A percentile compares a stretch with the other conserved stretches of the same genome.
Conservation (phyloP, 108 stramenopile genomes). For the Bacterosira constricta region DNA sequence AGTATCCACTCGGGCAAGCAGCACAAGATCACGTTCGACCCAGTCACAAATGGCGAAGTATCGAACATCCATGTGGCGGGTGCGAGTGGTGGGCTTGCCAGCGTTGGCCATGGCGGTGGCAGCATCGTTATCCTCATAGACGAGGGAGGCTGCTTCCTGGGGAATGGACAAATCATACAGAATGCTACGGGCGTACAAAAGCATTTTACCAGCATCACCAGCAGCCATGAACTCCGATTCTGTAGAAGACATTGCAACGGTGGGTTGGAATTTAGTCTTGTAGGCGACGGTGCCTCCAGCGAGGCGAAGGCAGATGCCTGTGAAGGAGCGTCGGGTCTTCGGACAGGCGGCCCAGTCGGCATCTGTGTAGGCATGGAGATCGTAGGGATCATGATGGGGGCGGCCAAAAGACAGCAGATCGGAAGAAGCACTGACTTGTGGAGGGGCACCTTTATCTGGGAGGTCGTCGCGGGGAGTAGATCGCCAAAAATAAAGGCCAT, state of each 20-base stretch:
- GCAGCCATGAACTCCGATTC: conserved; percentile 31
- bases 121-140: conserved; percentile 27
- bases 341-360: conserved; percentile 39
- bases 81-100: conserved; percentile 12
- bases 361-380: conserved; percentile 14
- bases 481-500: conserved; percentile 37
- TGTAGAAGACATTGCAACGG: conserved; percentile 17
- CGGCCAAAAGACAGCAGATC: background rate
- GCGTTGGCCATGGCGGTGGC: conserved; percentile 13
- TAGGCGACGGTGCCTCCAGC: conserved; percentile 39
- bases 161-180: conserved; percentile 35
- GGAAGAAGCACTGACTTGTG: background rate
- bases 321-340: conserved; percentile 24
- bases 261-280: conserved; percentile 22
- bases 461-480: background rate
- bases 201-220: conserved; percentile 31
- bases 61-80: conserved; percentile 28
- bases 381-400: background rate
- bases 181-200: conserved; percentile 33
- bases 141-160: conserved; percentile 24
- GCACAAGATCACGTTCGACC: too few relatives aligned
- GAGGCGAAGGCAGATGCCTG: conserved; percentile 26
- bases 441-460: conserved; percentile 4
- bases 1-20: too few relatives aligned
- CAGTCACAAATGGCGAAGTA: conserved; percentile 1